Base-by-base conservation (phyloP, 1,284 basidiomycete species). In the Melampsora americana region DNA sequence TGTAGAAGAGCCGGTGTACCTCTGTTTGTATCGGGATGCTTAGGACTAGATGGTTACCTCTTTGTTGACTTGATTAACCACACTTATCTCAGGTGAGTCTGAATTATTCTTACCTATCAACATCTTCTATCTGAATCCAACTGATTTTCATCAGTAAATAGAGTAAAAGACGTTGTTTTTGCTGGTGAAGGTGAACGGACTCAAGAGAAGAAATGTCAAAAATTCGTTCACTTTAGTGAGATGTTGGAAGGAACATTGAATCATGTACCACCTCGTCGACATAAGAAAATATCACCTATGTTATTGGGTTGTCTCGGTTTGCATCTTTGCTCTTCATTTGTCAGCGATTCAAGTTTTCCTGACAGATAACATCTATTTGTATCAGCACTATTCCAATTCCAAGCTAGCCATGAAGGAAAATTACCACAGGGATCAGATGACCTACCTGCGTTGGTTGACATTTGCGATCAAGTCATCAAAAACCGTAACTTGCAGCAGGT, bases 41-140 rank as follows among this genome's bases (percentile, higher is more conserved):
- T 92, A 82, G 95, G 95, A n/a, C 86, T 95, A 77, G 86, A 90
- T 66, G 96, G 95, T 6, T 99, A 92, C 83, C 92, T 95, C 80
- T 97, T 98, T 82, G 92, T 92, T 77, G 95, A 99, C 82, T 86
- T 99, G 65, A 86, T 94, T 75, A 85, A 87, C 60, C 93, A 95
- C 81, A 89, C 92, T 79, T 95, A 91, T 82, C 88, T 96, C 78
- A 67, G 88, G 93, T 60, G 23, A 32, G 62, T 50, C 46, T 66
- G 16, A 28, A 50, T 67, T 14, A 84, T 85, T 89, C 84, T 70
- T 28, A 48, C 72, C 53, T 56, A 5, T 23, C n/a, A 28, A 69
- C 6, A 61, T 46, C n/a, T 44, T 62, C 32, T 1, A 12, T 42
- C 12, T 42, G 39, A 59, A 1, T n/a, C 32, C 28, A 35, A 2